Base-by-base conservation (phyloP, 306 rosid species). In the Lathyrus oleraceus region DNA sequence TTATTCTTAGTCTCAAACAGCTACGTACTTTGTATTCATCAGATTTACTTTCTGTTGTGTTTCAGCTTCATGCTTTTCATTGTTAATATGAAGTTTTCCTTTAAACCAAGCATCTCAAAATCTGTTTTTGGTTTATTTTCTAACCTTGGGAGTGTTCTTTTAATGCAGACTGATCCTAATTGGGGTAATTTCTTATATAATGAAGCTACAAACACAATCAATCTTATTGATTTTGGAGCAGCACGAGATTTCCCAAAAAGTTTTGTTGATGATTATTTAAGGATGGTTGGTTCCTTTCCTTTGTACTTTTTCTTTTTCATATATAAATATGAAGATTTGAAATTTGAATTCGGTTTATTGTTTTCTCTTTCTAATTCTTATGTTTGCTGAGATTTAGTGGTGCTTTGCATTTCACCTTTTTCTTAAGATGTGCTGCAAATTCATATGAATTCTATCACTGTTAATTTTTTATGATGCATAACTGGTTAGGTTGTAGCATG, bases 221-320 rank as follows among this genome's bases (percentile, higher is more conserved):
- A 94, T 76, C 92, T 94, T 69, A 90, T 90, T 38, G 98, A 94
- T 81, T 90, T 94, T 53, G 97, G 98, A 78, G 98, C 98, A 28
- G 89, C 95, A 67, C 89, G 95, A 32, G 97, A 94, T 69, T 94
- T 25, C 77, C 91, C 96, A 2, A 94, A 88, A 79, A 52, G 45
- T 32, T 94, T 90, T 74, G 98, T 94, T 56, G 98, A 94, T 69
- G 85, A 90, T 85, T 87, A 90, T 85, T 67, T 94, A 80, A 84
- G 85, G 85, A 94, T 94, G 98, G 98, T 94, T 75, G 69, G 69
- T 74, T 85, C 66, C 40, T 52, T 52, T 49, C 16, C 60, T 58
- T 51, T 76, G 15, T 67, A 15, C 42, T 49, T 36, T 61, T 67
- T 70, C 44, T 54, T 25, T 25, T 74, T 57, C 58, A 54, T 53